phyloP scores from a whole-genome alignment of 257 asterid genomes.

The Jacaranda mimosifolia region DNA sequence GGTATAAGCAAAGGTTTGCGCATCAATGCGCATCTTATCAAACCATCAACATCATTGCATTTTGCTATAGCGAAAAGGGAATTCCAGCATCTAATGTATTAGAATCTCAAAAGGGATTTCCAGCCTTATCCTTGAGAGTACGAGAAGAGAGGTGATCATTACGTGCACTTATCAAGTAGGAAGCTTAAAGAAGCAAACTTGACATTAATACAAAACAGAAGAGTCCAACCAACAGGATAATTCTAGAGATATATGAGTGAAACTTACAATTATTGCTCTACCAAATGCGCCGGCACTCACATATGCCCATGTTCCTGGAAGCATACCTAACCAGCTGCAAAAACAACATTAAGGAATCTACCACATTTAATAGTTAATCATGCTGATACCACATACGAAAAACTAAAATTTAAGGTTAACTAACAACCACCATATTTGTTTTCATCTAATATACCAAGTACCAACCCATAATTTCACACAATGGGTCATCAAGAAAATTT shows the following conservation, averaged over 20 bases:
- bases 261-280: constrained; percentile 90
- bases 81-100: neutral
- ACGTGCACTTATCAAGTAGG: neutral
- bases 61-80: neutral
- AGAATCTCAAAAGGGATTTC: too few relatives aligned
- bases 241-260: constrained; percentile 2
- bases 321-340: constrained; percentile 98
- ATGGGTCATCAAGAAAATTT: neutral
- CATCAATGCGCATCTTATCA: too few relatives aligned
- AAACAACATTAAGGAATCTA: constrained; percentile 20
- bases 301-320: constrained; percentile 98
- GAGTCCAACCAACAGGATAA: neutral
- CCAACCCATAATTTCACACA: neutral
- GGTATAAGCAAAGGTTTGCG: too few relatives aligned
- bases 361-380: neutral
- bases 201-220: neutral
- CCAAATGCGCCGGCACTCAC: constrained; percentile 99
- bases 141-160: neutral
- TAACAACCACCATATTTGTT: neutral
- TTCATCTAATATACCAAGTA: neutral
- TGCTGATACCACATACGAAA: neutral
- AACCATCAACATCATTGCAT: too few relatives aligned
- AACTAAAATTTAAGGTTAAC: too few relatives aligned
- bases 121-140: neutral
- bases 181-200: neutral